These are phyloP conservation scores for Camelina laxa DNA, from an alignment of 345 rosid species.

Conservation along the genomic window DNA sequence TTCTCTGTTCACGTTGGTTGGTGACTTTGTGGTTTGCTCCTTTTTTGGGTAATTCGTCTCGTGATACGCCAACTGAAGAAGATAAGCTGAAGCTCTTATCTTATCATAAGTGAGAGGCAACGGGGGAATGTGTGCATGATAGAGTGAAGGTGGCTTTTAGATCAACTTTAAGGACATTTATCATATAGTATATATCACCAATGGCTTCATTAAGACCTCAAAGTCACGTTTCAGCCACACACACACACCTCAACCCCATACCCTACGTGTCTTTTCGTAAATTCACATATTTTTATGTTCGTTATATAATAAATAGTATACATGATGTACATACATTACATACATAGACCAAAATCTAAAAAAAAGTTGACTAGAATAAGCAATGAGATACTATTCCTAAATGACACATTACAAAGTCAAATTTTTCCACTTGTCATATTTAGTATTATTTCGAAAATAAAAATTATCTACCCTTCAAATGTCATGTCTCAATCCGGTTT, in stretches of 20 bases:
- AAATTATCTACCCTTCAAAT: neutral
- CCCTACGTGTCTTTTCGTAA: conserved; percentile 31
- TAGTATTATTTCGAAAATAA: neutral
- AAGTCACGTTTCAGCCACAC: conserved; percentile 40
- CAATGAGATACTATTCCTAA: conserved; percentile 10
- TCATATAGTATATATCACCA: conserved; percentile 10
- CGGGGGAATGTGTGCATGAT: neutral
- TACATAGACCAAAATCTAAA: conserved; percentile 2
- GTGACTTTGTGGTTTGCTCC: conserved; percentile 7
- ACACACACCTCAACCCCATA: conserved; percentile 27
- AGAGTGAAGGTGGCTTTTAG: conserved; percentile 42
- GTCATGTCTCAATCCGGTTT: conserved; percentile 29
- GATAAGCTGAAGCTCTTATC: conserved; percentile 40
- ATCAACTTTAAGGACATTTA: conserved; percentile 32
- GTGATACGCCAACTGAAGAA: conserved; percentile 30
- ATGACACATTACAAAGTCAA: conserved; percentile 13
- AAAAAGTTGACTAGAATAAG: conserved; percentile 22
- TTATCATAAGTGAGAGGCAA: conserved; percentile 24
- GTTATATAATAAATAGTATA: neutral
- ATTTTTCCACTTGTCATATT: neutral
- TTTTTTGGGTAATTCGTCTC: conserved; percentile 22
- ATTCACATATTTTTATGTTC: conserved; percentile 1
- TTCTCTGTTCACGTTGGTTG: conserved; percentile 6
- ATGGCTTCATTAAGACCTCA: conserved; percentile 29
- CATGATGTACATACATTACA: neutral